Percentiles rank a stretch among this genome's conserved stretches.
Evolutionary conservation across 1,284 basidiomycete genomes (phyloP).

Genomic region (Cutaneotrichosporon dermatis): DNA sequence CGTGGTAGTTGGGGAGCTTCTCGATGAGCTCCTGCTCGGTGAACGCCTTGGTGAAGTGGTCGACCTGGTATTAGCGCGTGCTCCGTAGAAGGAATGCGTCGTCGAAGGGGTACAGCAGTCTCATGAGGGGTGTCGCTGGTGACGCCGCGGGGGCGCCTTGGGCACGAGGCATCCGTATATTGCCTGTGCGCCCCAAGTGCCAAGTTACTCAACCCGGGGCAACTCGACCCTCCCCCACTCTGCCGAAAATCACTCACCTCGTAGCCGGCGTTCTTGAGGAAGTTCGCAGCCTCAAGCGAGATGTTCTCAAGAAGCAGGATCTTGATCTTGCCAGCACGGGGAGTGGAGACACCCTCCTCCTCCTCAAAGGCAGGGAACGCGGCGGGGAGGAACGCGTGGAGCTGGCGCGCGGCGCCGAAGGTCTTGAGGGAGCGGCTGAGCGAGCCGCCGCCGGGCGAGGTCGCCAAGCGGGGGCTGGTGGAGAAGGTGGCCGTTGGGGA

Average conservation of each 20-base stretch:
- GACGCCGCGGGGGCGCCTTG: too few species aligned
- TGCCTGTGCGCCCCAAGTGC: background rate
- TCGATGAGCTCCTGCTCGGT: slow-evolving; percentile 86
- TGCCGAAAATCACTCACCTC: slow-evolving; percentile 32
- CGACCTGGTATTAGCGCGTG: slow-evolving; percentile 59
- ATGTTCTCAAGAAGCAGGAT: slow-evolving; percentile 92
- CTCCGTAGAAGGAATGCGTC: too few species aligned
- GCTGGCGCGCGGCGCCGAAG: slow-evolving; percentile 31
- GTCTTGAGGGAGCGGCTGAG: slow-evolving; percentile 7
- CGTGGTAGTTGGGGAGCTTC: slow-evolving; percentile 84
- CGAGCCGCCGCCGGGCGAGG: slow-evolving; percentile 23
- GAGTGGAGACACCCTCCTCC: slow-evolving; percentile 24
- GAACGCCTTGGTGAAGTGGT: slow-evolving; percentile 81
- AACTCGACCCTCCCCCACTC: too few species aligned
- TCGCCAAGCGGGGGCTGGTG: slow-evolving; percentile 20
- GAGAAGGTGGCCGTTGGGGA: slow-evolving; percentile 27
- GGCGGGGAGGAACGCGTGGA: slow-evolving; percentile 47
- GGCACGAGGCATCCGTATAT: too few species aligned
- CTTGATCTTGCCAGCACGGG: slow-evolving; percentile 37
- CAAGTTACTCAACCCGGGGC: background rate
- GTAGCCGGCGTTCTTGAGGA: slow-evolving; percentile 80
- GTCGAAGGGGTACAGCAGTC: too few species aligned
- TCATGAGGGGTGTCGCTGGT: too few species aligned
- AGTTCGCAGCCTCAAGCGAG: slow-evolving; percentile 79
- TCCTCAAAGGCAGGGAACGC: slow-evolving; percentile 35